These are phyloP conservation scores for Gossypium bickii DNA, from an alignment of 345 rosid species.

Conservation along the genomic window DNA sequence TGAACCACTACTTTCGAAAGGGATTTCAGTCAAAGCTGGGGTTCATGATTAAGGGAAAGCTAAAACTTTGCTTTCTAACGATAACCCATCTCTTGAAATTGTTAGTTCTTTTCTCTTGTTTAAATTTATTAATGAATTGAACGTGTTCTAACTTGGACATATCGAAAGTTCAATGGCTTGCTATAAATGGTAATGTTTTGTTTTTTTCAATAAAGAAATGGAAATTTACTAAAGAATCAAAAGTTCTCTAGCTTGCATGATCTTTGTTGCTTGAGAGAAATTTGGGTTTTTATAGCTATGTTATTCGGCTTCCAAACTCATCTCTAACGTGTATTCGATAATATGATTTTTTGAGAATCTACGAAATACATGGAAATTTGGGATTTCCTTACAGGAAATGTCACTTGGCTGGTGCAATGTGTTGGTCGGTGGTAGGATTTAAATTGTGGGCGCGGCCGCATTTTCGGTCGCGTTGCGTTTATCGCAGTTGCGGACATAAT, in stretches of 20 bases:
- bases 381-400: background rate
- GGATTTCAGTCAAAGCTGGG: slow-evolving; percentile 79
- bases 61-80: slow-evolving; percentile 39
- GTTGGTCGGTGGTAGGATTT: too few species aligned
- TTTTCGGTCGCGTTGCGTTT: too few species aligned
- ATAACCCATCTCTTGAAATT: slow-evolving; percentile 46
- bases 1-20: slow-evolving; percentile 70
- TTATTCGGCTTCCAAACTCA: too few species aligned
- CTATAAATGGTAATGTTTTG: background rate
- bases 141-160: background rate
- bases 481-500: too few species aligned
- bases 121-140: background rate
- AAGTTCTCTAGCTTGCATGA: too few species aligned
- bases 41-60: slow-evolving; percentile 78
- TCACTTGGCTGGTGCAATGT: too few species aligned
- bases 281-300: background rate
- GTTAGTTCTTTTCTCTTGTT: slow-evolving; percentile 33
- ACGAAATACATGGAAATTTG: background rate
- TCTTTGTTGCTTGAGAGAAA: background rate
- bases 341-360: background rate
- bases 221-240: too few species aligned
- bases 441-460: too few species aligned
- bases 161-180: background rate
- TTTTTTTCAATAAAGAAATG: too few species aligned
- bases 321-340: background rate